phyloP scores from a whole-genome alignment of 352 stramenopile species.

The Pythium biforme region DNA sequence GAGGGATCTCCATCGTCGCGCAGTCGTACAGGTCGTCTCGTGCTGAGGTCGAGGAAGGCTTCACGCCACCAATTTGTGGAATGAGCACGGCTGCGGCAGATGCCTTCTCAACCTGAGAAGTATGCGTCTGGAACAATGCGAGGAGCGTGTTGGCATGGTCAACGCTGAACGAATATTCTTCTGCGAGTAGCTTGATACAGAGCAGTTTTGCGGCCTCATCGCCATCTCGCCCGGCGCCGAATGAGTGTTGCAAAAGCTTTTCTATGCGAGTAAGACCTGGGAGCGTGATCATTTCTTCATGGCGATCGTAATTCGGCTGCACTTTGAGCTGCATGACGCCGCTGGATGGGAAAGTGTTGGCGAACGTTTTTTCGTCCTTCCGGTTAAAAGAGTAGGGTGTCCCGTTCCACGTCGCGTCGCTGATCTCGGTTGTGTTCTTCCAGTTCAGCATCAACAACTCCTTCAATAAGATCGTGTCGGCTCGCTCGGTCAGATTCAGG shows the following conservation, averaged over 20 bases:
- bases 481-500: conserved; percentile 49
- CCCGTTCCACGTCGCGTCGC: conserved; percentile 49
- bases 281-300: conserved; percentile 46
- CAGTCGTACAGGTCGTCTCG: conserved; percentile 54
- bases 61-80: conserved; percentile 49
- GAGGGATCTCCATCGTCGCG: conserved; percentile 49
- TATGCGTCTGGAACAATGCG: conserved; percentile 58
- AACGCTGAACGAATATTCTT: conserved; percentile 60
- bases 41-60: conserved; percentile 5
- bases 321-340: conserved; percentile 55
- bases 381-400: conserved; percentile 43
- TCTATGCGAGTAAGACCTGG: conserved; percentile 43
- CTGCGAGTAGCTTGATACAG: conserved; percentile 59
- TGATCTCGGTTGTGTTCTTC: conserved; percentile 59
- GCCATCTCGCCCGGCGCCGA: conserved; percentile 40
- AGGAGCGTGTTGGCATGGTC: conserved; percentile 57
- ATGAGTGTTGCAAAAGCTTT: conserved; percentile 43
- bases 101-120: conserved; percentile 69
- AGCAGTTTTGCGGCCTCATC: conserved; percentile 61
- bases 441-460: conserved; percentile 55
- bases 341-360: conserved; percentile 36
- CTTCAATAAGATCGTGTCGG: conserved; percentile 51
- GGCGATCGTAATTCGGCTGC: conserved; percentile 60
- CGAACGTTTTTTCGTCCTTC: conserved; percentile 56
- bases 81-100: conserved; percentile 59